Percentiles rank a stretch among this genome's conserved stretches.
Conservation (phyloP, 208 protist genomes). For the Leishmania gerbilli region DNA sequence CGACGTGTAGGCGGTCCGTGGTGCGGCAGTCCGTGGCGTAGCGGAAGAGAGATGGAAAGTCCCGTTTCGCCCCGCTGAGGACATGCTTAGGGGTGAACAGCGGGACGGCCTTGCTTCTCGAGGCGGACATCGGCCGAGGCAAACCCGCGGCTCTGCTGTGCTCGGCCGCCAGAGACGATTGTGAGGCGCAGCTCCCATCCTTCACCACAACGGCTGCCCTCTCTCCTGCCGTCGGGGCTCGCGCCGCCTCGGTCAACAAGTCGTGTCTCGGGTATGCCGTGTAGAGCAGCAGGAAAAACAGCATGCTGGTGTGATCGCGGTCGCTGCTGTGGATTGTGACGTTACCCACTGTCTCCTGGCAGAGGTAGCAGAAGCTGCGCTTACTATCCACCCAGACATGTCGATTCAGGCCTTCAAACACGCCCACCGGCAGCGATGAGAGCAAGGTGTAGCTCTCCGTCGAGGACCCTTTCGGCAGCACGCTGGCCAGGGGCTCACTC, state of each 20-base stretch:
- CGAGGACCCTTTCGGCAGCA: constrained; percentile 35
- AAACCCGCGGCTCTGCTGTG: not conserved
- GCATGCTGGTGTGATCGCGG: constrained; percentile 81
- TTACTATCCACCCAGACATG: constrained; percentile 75
- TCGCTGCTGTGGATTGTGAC: constrained; percentile 66
- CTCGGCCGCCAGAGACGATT: not conserved
- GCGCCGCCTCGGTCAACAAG: constrained; percentile 11
- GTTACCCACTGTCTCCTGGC: constrained; percentile 76
- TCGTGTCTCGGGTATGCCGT: constrained; percentile 56
- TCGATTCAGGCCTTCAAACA: constrained; percentile 84
- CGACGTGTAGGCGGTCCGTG: constrained; percentile 74
- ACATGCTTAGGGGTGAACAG: constrained; percentile 14
- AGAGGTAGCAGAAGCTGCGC: constrained; percentile 78
- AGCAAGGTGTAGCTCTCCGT: constrained; percentile 34
- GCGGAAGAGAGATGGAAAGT: constrained; percentile 47
- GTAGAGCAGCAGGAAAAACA: constrained; percentile 87
- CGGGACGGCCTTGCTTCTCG: not conserved
- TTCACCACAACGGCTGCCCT: not conserved
- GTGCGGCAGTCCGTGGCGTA: constrained; percentile 54
- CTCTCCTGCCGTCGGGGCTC: constrained; percentile 4
- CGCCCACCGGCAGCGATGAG: constrained; percentile 21
- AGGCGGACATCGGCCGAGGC: not conserved
- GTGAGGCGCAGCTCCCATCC: not conserved
- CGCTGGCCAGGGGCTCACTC: not conserved
- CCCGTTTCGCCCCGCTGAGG: constrained; percentile 23